Conservation (phyloP, 2,329 filamentous ascomycete species). For the Pseudocercospora crystallina region DNA sequence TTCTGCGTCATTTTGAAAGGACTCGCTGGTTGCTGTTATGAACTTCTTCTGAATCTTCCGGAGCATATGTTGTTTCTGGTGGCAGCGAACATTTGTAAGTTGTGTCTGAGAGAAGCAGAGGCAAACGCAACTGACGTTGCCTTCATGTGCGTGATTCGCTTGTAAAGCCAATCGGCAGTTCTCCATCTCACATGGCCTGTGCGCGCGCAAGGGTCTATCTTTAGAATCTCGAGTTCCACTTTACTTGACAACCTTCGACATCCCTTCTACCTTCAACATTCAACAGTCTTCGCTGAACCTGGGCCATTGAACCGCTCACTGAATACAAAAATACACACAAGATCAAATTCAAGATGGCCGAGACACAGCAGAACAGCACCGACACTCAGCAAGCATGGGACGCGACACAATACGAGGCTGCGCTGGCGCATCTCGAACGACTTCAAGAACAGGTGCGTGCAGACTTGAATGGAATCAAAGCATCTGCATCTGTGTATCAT, state of each 20-base stretch:
- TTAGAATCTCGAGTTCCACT: no score
- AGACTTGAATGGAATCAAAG: not conserved
- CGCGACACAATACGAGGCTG: conserved; percentile 33
- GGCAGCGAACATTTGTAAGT: not conserved
- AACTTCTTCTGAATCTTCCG: not conserved
- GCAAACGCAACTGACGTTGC: conserved; percentile 9
- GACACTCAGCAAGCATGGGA: conserved; percentile 19
- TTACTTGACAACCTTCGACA: no score
- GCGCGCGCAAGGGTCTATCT: no score
- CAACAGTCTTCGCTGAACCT: no score
- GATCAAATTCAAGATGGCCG: conserved; percentile 1
- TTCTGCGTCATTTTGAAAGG: conserved; percentile 17
- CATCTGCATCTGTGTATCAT: not conserved
- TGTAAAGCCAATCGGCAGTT: no score
- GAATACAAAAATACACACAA: not conserved
- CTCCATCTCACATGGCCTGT: no score
- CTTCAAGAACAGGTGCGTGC: conserved; percentile 44
- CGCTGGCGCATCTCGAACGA: conserved; percentile 46
- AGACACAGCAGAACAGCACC: not conserved
- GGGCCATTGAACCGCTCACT: no score
- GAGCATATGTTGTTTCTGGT: not conserved
- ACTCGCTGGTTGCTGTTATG: no score
- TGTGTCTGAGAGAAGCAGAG: not conserved
- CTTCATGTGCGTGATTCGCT: not conserved
- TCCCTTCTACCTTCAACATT: no score